These are phyloP conservation scores for Canavalia gladiata DNA, from an alignment of 306 rosid genomes.

Conservation along the genomic window DNA sequence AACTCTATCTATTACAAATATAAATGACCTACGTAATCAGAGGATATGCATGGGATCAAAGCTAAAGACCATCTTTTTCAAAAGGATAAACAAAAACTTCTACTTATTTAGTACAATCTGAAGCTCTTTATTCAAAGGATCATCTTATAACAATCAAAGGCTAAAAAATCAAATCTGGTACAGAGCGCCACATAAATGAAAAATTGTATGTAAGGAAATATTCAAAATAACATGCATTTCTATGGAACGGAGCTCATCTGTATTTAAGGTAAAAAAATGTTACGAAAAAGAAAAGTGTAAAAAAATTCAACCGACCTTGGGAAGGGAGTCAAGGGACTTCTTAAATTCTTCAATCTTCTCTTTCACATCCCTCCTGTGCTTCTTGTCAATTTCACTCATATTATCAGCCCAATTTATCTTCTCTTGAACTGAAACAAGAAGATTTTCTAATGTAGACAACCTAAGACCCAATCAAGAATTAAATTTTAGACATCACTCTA, in stretches of 20 bases:
- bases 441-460: slow-evolving; percentile 81
- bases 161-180: too few species aligned
- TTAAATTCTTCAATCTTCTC: slow-evolving; percentile 81
- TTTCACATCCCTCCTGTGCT: slow-evolving; percentile 83
- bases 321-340: slow-evolving; percentile 52
- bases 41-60: too few species aligned
- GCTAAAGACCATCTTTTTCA: too few species aligned
- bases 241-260: background rate
- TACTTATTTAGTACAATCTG: too few species aligned
- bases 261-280: background rate
- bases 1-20: too few species aligned
- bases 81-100: too few species aligned
- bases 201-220: background rate
- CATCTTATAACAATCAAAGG: too few species aligned
- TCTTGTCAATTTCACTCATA: slow-evolving; percentile 75
- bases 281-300: slow-evolving; percentile 31
- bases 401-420: slow-evolving; percentile 89
- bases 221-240: slow-evolving; percentile 1
- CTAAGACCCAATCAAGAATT: slow-evolving; percentile 40
- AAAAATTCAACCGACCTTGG: slow-evolving; percentile 86
- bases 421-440: slow-evolving; percentile 85
- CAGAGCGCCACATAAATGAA: too few species aligned
- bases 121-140: too few species aligned
- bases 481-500: too few species aligned
- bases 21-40: too few species aligned